Evolutionary conservation across 768 basidiomycete genomes (phyloP).

Genomic region (Asterophora lycoperdoides): DNA sequence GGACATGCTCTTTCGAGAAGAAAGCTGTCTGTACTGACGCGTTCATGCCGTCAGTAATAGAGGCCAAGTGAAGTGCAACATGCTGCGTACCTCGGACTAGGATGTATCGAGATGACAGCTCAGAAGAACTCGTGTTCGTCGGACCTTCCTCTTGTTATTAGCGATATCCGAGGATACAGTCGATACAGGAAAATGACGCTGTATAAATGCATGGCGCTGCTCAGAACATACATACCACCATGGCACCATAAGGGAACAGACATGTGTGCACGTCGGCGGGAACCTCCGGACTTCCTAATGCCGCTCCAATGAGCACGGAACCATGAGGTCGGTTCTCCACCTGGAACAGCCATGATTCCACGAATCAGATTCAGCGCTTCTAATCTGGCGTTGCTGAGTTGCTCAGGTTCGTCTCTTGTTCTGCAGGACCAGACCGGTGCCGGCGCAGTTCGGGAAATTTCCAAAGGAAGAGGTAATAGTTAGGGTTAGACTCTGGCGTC

Average conservation of each 20-base stretch:
- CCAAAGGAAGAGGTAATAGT: slow-evolving; percentile 14
- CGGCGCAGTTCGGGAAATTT: slow-evolving; percentile 18
- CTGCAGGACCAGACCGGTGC: slow-evolving; percentile 10
- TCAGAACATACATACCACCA: background rate
- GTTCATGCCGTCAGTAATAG: background rate
- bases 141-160: background rate
- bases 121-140: background rate
- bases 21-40: background rate
- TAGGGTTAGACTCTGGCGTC: background rate
- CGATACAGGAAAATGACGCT: too few relatives aligned
- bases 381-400: slow-evolving; percentile 13
- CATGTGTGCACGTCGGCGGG: slow-evolving; percentile 17
- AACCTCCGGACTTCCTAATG: slow-evolving; percentile 15
- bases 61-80: background rate
- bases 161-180: background rate
- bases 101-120: slow-evolving; percentile 7
- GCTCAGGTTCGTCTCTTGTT: slow-evolving; percentile 17
- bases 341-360: slow-evolving; percentile 13
- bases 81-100: background rate
- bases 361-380: slow-evolving; percentile 9
- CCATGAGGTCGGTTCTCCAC: slow-evolving; percentile 12
- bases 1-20: background rate
- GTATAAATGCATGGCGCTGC: background rate
- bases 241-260: slow-evolving; percentile 3
- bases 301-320: slow-evolving; percentile 22